A percentile compares a stretch with the other conserved stretches of the same genome.
phyloP scores from a whole-genome alignment of 1,284 basidiomycete species.

The Prillingera fragicola region DNA sequence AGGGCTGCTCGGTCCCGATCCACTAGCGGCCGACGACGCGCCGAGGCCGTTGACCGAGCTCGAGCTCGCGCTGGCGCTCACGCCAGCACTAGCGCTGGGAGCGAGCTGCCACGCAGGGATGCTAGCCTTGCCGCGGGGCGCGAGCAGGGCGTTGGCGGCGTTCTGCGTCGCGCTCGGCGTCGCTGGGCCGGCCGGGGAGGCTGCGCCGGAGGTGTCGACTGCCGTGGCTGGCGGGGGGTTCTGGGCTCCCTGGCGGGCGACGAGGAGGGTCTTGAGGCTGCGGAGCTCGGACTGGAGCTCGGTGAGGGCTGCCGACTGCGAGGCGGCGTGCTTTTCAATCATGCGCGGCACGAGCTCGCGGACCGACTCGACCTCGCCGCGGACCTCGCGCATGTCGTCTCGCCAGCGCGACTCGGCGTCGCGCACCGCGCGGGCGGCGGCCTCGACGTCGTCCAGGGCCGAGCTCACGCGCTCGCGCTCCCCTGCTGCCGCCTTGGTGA shows the following conservation, averaged over 20 bases:
- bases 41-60: no score
- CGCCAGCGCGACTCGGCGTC: constrained; percentile 65
- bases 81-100: constrained; percentile 9
- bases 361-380: constrained; percentile 76
- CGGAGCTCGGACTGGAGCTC: constrained; percentile 86
- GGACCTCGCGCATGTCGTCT: constrained; percentile 85
- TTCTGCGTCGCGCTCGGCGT: constrained; percentile 41
- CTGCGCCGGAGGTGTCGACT: not conserved
- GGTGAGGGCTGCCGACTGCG: constrained; percentile 59
- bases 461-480: constrained; percentile 72
- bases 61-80: constrained; percentile 8
- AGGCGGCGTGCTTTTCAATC: constrained; percentile 87
- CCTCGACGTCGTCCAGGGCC: constrained; percentile 73
- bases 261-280: constrained; percentile 83
- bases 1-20: no score
- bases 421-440: constrained; percentile 45
- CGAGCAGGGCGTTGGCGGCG: constrained; percentile 41
- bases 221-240: constrained; percentile 1
- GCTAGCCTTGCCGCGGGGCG: constrained; percentile 53
- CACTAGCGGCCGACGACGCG: no score
- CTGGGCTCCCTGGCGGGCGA: constrained; percentile 58
- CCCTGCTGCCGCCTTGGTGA: constrained; percentile 77
- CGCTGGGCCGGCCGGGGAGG: constrained; percentile 6
- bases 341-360: constrained; percentile 86
- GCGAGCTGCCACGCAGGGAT: constrained; percentile 85